phyloP scores from a whole-genome alignment of 1,284 basidiomycete genomes.

The Naganishia sp. region DNA sequence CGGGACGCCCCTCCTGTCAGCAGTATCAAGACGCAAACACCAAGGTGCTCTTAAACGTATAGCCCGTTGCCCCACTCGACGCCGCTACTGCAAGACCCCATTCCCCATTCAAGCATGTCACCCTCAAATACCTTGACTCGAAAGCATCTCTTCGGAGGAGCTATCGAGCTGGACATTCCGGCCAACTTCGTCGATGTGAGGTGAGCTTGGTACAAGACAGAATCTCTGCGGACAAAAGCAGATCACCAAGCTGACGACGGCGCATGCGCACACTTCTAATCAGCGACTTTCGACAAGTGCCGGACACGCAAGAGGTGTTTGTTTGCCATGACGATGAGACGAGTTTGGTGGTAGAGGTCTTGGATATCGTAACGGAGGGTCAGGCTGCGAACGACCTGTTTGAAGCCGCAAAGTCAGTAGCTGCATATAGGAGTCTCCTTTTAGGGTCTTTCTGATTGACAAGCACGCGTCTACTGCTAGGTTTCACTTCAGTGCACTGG shows the following conservation, averaged over 20 bases:
- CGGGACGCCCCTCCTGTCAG: too few relatives aligned
- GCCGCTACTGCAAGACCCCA: too few relatives aligned
- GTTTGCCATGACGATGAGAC: constrained; percentile 68
- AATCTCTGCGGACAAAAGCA: not conserved
- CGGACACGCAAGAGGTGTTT: constrained; percentile 96
- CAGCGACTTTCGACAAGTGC: constrained; percentile 86
- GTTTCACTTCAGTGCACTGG: constrained; percentile 88
- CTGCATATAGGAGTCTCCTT: not conserved
- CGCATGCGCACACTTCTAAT: constrained; percentile 14
- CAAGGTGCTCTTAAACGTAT: too few relatives aligned
- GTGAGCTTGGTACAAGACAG: constrained; percentile 58
- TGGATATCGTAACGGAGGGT: constrained; percentile 69
- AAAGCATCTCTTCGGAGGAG: constrained; percentile 63
- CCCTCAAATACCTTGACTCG: constrained; percentile 14
- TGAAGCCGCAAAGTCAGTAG: constrained; percentile 69
- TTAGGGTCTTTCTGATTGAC: not conserved
- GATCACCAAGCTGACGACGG: not conserved
- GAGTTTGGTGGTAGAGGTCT: constrained; percentile 83
- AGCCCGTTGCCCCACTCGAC: too few relatives aligned
- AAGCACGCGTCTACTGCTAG: constrained; percentile 53
- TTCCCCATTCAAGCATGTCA: too few relatives aligned
- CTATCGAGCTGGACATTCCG: constrained; percentile 69
- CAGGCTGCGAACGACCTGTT: constrained; percentile 49
- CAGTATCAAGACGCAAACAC: too few relatives aligned
- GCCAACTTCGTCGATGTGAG: constrained; percentile 74